phyloP scores from a whole-genome alignment of 768 basidiomycete species.

The Rhodosporidiobolus odoratus region DNA sequence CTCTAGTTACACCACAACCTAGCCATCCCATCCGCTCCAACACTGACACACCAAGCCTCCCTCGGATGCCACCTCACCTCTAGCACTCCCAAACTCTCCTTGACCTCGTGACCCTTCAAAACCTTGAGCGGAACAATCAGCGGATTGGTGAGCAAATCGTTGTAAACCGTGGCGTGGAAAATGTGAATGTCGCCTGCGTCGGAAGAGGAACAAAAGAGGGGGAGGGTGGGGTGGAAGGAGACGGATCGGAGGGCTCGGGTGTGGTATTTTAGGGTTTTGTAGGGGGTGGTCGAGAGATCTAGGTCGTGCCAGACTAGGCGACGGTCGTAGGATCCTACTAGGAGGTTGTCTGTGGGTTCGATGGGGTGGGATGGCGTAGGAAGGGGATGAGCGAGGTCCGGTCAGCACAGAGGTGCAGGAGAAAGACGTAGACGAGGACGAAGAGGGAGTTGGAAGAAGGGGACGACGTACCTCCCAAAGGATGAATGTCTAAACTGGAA shows the following conservation, averaged over 20 bases:
- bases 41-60: conserved; percentile 87
- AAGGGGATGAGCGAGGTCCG: too few species aligned
- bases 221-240: conserved; percentile 88
- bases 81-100: conserved; percentile 82
- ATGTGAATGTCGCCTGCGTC: conserved; percentile 96
- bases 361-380: not conserved
- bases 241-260: conserved; percentile 85
- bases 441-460: not conserved
- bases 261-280: conserved; percentile 92
- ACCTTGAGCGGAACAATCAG: conserved; percentile 97
- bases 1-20: conserved; percentile 62
- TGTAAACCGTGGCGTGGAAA: conserved; percentile 92
- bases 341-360: conserved; percentile 70
- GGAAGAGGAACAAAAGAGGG: conserved; percentile 90
- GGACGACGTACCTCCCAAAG: conserved; percentile 47
- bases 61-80: conserved; percentile 81
- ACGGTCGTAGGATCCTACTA: conserved; percentile 95
- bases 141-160: conserved; percentile 93
- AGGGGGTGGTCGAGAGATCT: conserved; percentile 91
- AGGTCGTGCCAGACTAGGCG: conserved; percentile 99
- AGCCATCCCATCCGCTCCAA: conserved; percentile 85
- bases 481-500: conserved; percentile 93
- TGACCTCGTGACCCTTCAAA: conserved; percentile 78
- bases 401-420: not conserved
- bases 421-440: not conserved